Evolutionary conservation across 2,329 filamentous ascomycete species (phyloP), one percentile per base, ranked within the genome.

Genomic region (Diplodia intermedia): DNA sequence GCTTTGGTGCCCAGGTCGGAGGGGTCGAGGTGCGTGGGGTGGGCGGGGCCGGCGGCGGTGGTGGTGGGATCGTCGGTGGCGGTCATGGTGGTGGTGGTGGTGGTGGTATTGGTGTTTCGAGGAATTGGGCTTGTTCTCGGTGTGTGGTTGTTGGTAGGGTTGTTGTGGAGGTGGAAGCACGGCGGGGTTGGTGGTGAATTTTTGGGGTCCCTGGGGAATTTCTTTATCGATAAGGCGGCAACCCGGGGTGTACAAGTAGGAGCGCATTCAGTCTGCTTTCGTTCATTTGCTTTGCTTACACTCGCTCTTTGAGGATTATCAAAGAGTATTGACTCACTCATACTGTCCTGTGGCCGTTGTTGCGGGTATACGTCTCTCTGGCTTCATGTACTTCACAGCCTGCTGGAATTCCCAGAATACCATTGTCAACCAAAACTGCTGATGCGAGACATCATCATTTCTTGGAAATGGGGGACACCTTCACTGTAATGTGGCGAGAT

Each of bases 1-100:
- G 74, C 90, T 80, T 93, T 97, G 36, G 93, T 97, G 62, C 94
- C 94, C 36, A 98, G 87, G 78, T 87, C 77, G 84, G 86, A 97
- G 20, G 93, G 92, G 71, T 91, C 86, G 31, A 97, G 89, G 73
- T 78, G 74, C 3, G 68, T 40, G 36, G 68, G 69, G 38, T 49
- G 65, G 2, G 23, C 53, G 14, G 53, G 4, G 31, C 31, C 31
- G 47, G 61, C 1, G 31, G 47, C 31, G 47, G 61, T 11, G 47
- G 38, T 52, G 43, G 61, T 53, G n/a, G 50, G 9, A 9, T 14
- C 29, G 60, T 29, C 15, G 40, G 33, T 49, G 9, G 61, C 23
- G 23, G 50, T 14, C 31, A 23, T 31, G 6, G 33, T n/a, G 40
- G n/a, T 4, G n/a, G 20, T 2, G 2, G 15, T 20, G 15, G 8